A percentile compares a stretch with the other conserved stretches of the same genome.
Conservation (phyloP, 2,329 filamentous ascomycete genomes). For the Blastomyces percursus region DNA sequence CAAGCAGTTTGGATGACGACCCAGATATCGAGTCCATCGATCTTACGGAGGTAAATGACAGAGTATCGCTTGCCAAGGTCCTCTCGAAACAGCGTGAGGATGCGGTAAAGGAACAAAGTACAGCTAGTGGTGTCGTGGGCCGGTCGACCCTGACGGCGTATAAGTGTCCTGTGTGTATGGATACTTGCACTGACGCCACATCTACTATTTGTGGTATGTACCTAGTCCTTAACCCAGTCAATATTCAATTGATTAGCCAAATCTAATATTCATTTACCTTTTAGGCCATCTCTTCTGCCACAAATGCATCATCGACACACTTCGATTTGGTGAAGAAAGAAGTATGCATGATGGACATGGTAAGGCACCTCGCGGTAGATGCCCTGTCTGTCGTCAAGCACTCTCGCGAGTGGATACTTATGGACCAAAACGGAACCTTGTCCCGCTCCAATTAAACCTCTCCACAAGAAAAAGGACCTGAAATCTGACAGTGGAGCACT, state of each 20-base stretch:
- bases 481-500: not conserved
- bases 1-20: not conserved
- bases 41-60: constrained; percentile 36
- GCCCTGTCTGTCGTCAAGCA: constrained; percentile 36
- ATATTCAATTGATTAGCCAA: not conserved
- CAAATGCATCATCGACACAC: constrained; percentile 50
- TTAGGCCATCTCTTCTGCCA: constrained; percentile 55
- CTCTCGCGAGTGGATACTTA: constrained; percentile 28
- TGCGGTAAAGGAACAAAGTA: constrained; percentile 37
- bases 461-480: constrained; percentile 20
- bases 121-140: constrained; percentile 17
- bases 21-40: constrained; percentile 40
- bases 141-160: constrained; percentile 37
- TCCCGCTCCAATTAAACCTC: constrained; percentile 31
- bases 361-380: constrained; percentile 29
- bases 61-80: constrained; percentile 32
- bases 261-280: not conserved
- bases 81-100: constrained; percentile 45
- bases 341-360: constrained; percentile 26
- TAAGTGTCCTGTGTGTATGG: constrained; percentile 55
- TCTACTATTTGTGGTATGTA: constrained; percentile 49
- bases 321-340: constrained; percentile 45
- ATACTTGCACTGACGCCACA: constrained; percentile 48
- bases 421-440: constrained; percentile 27
- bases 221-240: not conserved